These are phyloP conservation scores for Diophrys appendiculata DNA, from an alignment of 73 alveolate species.

Conservation along the genomic window DNA sequence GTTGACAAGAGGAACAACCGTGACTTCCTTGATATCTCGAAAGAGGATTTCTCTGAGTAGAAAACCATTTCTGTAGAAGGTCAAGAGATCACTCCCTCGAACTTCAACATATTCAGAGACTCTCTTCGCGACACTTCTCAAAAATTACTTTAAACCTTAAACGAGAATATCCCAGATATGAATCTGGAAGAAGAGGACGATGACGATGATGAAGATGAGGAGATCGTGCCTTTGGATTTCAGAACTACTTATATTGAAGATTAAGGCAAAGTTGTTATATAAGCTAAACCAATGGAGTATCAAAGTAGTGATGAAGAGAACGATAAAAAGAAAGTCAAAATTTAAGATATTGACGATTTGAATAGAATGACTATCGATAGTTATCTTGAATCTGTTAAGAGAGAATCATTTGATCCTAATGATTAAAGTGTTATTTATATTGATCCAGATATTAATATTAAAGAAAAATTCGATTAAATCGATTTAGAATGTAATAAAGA, in stretches of 20 bases:
- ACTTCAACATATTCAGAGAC: constrained; percentile 69
- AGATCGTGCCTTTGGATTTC: constrained; percentile 61
- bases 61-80: constrained; percentile 60
- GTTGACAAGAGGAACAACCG: constrained; percentile 18
- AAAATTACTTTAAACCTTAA: constrained; percentile 37
- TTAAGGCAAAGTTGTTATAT: constrained; percentile 48
- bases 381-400: constrained; percentile 48
- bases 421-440: constrained; percentile 38
- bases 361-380: constrained; percentile 22
- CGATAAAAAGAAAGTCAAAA: constrained; percentile 36
- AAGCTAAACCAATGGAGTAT: constrained; percentile 54
- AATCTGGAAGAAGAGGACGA: constrained; percentile 35
- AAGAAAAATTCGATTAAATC: constrained; percentile 49
- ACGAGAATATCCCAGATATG: constrained; percentile 68
- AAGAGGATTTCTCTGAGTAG: constrained; percentile 59
- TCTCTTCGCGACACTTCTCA: constrained; percentile 54
- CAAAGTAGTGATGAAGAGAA: constrained; percentile 51
- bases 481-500: constrained; percentile 49
- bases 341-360: constrained; percentile 8
- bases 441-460: constrained; percentile 52
- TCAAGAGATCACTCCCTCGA: constrained; percentile 69
- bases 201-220: constrained; percentile 55
- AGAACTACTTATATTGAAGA: constrained; percentile 56
- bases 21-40: constrained; percentile 54
- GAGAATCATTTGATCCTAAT: constrained; percentile 48